phyloP scores from a whole-genome alignment of 805 yeast genomes.

The Wickerhamiella qilinensis region DNA sequence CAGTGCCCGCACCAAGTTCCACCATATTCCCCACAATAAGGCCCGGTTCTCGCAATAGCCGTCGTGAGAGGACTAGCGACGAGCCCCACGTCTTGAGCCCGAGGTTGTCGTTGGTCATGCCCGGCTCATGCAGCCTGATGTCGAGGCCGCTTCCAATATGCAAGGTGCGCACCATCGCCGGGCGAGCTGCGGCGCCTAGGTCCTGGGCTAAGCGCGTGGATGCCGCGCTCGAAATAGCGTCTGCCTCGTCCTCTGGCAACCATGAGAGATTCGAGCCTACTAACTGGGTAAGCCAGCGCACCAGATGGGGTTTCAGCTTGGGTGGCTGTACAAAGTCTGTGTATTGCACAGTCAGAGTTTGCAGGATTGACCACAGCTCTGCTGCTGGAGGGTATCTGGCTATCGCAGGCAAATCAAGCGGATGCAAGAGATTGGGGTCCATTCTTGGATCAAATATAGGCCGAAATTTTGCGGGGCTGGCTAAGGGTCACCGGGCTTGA shows the following conservation, averaged over 20 bases:
- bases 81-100: constrained; percentile 98
- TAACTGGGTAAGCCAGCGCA: constrained; percentile 21
- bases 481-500: too few relatives aligned
- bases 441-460: constrained; percentile 1
- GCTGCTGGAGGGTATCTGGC: constrained; percentile 9
- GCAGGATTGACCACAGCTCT: constrained; percentile 9
- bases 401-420: constrained; percentile 20
- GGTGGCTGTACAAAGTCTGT: constrained; percentile 8
- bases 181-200: constrained; percentile 74
- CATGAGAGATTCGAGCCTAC: constrained; percentile 26
- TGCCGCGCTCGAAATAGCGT: constrained; percentile 35
- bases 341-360: constrained; percentile 8
- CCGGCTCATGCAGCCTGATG: constrained; percentile 53
- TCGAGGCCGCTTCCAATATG: constrained; percentile 24
- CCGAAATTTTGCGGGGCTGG: too few relatives aligned
- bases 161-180: constrained; percentile 49
- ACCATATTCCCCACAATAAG: constrained; percentile 11
- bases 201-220: constrained; percentile 58
- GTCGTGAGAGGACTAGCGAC: constrained; percentile 47
- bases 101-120: constrained; percentile 68
- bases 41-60: constrained; percentile 24
- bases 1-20: constrained; percentile 95
- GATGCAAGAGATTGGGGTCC: constrained; percentile 7
- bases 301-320: constrained; percentile 12
- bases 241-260: constrained; percentile 24